These are phyloP conservation scores for Penicillium steckii DNA, from an alignment of 495 filamentous ascomycete species.

Conservation along the genomic window DNA sequence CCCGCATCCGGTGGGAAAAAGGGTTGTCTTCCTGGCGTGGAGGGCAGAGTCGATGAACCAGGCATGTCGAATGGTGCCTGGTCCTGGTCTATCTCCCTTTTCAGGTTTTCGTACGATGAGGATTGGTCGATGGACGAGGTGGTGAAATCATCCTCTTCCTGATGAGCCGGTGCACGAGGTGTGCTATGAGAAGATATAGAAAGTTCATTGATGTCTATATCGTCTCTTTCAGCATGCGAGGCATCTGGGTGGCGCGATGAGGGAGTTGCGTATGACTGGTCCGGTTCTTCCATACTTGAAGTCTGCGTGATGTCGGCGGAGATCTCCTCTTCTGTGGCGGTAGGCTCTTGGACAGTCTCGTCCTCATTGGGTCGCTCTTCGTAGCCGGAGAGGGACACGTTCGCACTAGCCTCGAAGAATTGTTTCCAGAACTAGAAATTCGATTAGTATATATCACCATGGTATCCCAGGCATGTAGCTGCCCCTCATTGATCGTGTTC, in stretches of 20 bases:
- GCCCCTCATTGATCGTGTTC: not conserved
- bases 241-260: constrained; percentile 25
- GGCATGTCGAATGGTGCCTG: constrained; percentile 36
- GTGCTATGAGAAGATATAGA: constrained; percentile 54
- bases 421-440: constrained; percentile 88
- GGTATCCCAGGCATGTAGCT: not conserved
- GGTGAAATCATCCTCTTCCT: constrained; percentile 55
- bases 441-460: constrained; percentile 2
- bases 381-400: constrained; percentile 95
- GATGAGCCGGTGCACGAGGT: constrained; percentile 48
- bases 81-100: constrained; percentile 28
- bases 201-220: constrained; percentile 50
- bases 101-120: constrained; percentile 32
- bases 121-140: constrained; percentile 56
- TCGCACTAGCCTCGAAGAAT: constrained; percentile 98
- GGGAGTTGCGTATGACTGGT: constrained; percentile 36
- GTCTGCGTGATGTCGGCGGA: constrained; percentile 48
- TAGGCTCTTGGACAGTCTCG: constrained; percentile 47
- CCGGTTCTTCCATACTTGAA: constrained; percentile 24
- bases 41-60: constrained; percentile 42
- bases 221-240: constrained; percentile 43
- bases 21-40: constrained; percentile 36
- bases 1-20: constrained; percentile 32
- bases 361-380: constrained; percentile 68
- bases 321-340: constrained; percentile 49